A percentile compares a stretch with the other conserved stretches of the same genome.
phyloP scores from a whole-genome alignment of 768 basidiomycete genomes.

The Amanita molliuscula region DNA sequence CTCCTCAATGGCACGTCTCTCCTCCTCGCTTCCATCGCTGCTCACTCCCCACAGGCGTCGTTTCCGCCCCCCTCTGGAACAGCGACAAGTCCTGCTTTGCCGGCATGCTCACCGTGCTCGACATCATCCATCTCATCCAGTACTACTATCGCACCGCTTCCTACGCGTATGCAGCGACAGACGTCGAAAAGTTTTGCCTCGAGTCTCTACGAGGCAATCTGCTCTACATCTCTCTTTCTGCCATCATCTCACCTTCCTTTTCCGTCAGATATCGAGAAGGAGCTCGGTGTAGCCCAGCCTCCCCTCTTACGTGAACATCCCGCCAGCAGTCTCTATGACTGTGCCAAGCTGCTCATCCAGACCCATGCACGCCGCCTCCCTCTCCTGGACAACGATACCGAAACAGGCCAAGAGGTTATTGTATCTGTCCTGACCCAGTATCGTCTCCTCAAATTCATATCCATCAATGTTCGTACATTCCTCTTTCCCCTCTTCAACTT shows the following conservation, averaged over 20 bases:
- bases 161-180: constrained; percentile 75
- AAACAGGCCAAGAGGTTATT: constrained; percentile 92
- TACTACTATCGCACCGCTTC: constrained; percentile 90
- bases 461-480: constrained; percentile 70
- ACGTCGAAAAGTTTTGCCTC: constrained; percentile 88
- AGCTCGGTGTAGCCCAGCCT: constrained; percentile 85
- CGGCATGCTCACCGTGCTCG: constrained; percentile 98
- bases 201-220: constrained; percentile 77
- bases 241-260: constrained; percentile 5
- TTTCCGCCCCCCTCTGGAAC: constrained; percentile 97
- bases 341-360: constrained; percentile 81
- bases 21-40: constrained; percentile 3
- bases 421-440: constrained; percentile 96
- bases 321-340: constrained; percentile 78
- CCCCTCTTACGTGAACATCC: constrained; percentile 88
- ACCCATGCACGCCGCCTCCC: constrained; percentile 94
- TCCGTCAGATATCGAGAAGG: constrained; percentile 82
- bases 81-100: constrained; percentile 88
- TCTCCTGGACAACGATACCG: constrained; percentile 84
- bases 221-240: constrained; percentile 2
- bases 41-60: constrained; percentile 56
- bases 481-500: constrained; percentile 1
- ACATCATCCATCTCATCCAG: constrained; percentile 98
- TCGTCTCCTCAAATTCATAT: constrained; percentile 94
- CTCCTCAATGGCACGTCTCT: constrained; percentile 56